phyloP scores from a whole-genome alignment of 495 filamentous ascomycete genomes.

The Daldinia childiae region DNA sequence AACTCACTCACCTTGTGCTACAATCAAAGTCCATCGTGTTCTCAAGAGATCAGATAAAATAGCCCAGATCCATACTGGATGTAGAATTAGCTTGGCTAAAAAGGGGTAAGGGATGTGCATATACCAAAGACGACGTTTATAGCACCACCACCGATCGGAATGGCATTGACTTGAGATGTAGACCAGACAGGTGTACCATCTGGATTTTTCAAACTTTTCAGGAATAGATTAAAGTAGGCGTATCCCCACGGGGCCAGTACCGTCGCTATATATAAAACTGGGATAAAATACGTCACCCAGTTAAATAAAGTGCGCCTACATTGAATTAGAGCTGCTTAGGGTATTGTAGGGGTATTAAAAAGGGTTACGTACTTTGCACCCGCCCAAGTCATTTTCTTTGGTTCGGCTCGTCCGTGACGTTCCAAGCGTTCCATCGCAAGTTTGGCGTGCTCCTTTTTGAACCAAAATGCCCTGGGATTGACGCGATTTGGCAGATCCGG shows the following conservation, averaged over 20 bases:
- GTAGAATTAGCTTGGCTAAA: slow-evolving; percentile 10
- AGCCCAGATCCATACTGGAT: slow-evolving; percentile 53
- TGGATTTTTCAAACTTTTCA: slow-evolving; percentile 47
- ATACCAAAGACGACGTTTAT: slow-evolving; percentile 51
- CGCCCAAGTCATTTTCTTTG: slow-evolving; percentile 51
- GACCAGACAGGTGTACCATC: slow-evolving; percentile 51
- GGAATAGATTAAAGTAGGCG: slow-evolving; percentile 53
- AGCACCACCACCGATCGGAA: slow-evolving; percentile 51
- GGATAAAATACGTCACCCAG: slow-evolving; percentile 52
- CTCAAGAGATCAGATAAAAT: slow-evolving; percentile 50
- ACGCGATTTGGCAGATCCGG: slow-evolving; percentile 58
- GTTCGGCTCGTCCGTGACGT: slow-evolving; percentile 49
- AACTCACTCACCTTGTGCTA: slow-evolving; percentile 47
- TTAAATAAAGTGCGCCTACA: slow-evolving; percentile 46
- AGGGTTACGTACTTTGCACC: slow-evolving; percentile 42
- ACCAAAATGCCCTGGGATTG: slow-evolving; percentile 53
- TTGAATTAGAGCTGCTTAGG: slow-evolving; percentile 15
- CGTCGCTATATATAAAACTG: slow-evolving; percentile 50
- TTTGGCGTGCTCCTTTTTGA: slow-evolving; percentile 41
- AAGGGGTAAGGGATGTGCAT: not conserved
- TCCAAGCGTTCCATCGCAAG: slow-evolving; percentile 46
- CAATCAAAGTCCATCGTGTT: slow-evolving; percentile 50
- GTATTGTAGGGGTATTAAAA: not conserved
- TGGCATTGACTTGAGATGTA: slow-evolving; percentile 50
- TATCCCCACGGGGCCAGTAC: slow-evolving; percentile 53